Conservation (phyloP, 2,329 filamentous ascomycete species). For the Cryphonectria nitschkei region DNA sequence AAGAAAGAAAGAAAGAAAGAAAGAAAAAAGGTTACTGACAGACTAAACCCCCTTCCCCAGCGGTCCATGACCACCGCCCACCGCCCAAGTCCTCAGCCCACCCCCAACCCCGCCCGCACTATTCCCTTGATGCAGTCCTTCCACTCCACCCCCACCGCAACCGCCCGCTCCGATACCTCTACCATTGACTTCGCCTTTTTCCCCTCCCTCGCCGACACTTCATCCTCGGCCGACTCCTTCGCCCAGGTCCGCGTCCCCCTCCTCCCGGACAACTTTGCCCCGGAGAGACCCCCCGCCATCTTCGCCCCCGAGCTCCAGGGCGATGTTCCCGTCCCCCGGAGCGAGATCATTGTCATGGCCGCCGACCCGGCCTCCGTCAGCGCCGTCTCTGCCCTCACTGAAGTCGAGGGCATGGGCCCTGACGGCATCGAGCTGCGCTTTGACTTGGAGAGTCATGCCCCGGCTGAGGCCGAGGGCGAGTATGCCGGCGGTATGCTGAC, state of each 20-base stretch:
- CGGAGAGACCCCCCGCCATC: conserved; percentile 47
- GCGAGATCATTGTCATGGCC: conserved; percentile 60
- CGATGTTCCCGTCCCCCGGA: conserved; percentile 46
- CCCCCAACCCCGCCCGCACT: conserved; percentile 44
- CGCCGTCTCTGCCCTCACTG: conserved; percentile 55
- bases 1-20: no score
- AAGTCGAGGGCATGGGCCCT: conserved; percentile 61
- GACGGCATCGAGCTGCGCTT: conserved; percentile 62
- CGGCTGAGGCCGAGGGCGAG: conserved; percentile 35
- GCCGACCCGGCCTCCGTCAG: conserved; percentile 57
- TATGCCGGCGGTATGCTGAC: conserved; percentile 50
- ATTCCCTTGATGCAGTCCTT: conserved; percentile 69
- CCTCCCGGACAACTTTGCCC: conserved; percentile 61
- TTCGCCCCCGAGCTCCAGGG: conserved; percentile 45
- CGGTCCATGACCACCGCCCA: conserved; percentile 52
- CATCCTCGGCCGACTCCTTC: conserved; percentile 39
- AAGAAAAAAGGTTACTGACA: conserved; percentile 21
- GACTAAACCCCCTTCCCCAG: conserved; percentile 35
- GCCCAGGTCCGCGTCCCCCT: conserved; percentile 57
- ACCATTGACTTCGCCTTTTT: conserved; percentile 59
- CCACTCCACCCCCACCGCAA: conserved; percentile 49
- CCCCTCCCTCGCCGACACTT: conserved; percentile 45
- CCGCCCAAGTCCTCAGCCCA: conserved; percentile 43
- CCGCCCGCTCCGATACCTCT: conserved; percentile 38
- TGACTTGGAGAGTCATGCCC: conserved; percentile 40